phyloP scores from a whole-genome alignment of 108 stramenopile genomes.

The Fistulifera pelliculosa region DNA sequence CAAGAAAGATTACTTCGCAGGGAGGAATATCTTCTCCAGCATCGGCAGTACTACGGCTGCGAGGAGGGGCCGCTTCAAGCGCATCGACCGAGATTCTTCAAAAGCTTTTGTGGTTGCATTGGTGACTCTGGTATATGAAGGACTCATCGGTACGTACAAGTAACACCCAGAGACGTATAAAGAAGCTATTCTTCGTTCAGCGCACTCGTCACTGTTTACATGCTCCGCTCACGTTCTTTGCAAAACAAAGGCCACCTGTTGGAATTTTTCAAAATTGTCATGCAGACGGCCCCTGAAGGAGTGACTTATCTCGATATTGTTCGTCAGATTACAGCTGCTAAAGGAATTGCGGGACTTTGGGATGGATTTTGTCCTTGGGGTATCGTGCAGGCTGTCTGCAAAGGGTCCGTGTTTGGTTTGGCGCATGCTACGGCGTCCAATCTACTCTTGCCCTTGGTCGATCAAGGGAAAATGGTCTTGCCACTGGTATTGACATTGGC shows the following conservation, averaged over 20 bases:
- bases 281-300: slow-evolving; percentile 27
- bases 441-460: slow-evolving; percentile 17
- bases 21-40: not conserved
- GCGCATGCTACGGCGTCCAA: slow-evolving; percentile 25
- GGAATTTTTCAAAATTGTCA: slow-evolving; percentile 51
- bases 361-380: slow-evolving; percentile 71
- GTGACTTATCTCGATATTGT: slow-evolving; percentile 20
- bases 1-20: not conserved
- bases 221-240: no score
- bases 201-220: no score
- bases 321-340: slow-evolving; percentile 28
- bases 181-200: no score
- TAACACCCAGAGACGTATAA: no score
- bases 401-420: slow-evolving; percentile 45
- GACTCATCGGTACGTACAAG: slow-evolving; percentile 9
- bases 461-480: slow-evolving; percentile 13
- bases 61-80: slow-evolving; percentile 7
- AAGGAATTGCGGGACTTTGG: slow-evolving; percentile 50
- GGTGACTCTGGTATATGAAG: slow-evolving; percentile 43
- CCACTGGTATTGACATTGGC: slow-evolving; percentile 26
- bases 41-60: not conserved
- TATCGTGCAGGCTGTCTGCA: slow-evolving; percentile 37
- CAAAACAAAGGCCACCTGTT: slow-evolving; percentile 14
- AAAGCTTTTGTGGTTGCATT: slow-evolving; percentile 26
- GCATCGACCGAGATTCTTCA: slow-evolving; percentile 9